Evolutionary conservation across 1,139 yeast genomes (phyloP).

Genomic region (Yamadazyma dushanensis): DNA sequence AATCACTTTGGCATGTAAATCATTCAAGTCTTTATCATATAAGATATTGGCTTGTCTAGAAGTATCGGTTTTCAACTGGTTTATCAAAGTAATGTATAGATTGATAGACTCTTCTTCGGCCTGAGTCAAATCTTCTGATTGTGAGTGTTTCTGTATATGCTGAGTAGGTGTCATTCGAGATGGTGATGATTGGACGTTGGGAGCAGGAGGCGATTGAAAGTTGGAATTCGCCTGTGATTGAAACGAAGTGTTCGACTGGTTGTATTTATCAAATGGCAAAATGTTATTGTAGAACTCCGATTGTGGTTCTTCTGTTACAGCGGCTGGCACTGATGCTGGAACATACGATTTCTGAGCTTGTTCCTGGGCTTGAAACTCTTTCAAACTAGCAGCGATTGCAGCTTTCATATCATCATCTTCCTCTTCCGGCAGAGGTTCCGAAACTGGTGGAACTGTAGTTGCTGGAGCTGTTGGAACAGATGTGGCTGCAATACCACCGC

Average conservation of each 20-base stretch:
- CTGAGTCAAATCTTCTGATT: constrained; percentile 44
- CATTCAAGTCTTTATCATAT: constrained; percentile 62
- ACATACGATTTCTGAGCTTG: constrained; percentile 21
- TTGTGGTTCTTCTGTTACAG: constrained; percentile 18
- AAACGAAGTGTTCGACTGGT: not conserved
- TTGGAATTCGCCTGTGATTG: constrained; percentile 9
- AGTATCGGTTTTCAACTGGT: constrained; percentile 51
- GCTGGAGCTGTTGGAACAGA: constrained; percentile 16
- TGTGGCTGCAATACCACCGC: constrained; percentile 23
- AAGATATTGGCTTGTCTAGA: constrained; percentile 49
- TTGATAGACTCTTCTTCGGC: constrained; percentile 69
- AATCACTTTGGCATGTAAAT: constrained; percentile 62
- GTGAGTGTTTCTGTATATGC: constrained; percentile 14
- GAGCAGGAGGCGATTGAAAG: constrained; percentile 11
- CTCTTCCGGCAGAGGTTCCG: constrained; percentile 35
- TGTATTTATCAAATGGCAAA: constrained; percentile 12
- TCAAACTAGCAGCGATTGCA: constrained; percentile 91
- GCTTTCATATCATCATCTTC: constrained; percentile 91
- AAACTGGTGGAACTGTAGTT: constrained; percentile 12
- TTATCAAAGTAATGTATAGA: constrained; percentile 67
- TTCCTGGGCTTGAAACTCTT: constrained; percentile 60
- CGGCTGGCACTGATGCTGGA: constrained; percentile 14
- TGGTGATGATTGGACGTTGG: constrained; percentile 4
- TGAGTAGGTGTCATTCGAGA: constrained; percentile 16
- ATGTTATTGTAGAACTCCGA: constrained; percentile 35